A percentile compares a stretch with the other conserved stretches of the same genome.
These are phyloP conservation scores for Clarkia xantiana DNA, from an alignment of 345 rosid genomes.

Conservation along the genomic window DNA sequence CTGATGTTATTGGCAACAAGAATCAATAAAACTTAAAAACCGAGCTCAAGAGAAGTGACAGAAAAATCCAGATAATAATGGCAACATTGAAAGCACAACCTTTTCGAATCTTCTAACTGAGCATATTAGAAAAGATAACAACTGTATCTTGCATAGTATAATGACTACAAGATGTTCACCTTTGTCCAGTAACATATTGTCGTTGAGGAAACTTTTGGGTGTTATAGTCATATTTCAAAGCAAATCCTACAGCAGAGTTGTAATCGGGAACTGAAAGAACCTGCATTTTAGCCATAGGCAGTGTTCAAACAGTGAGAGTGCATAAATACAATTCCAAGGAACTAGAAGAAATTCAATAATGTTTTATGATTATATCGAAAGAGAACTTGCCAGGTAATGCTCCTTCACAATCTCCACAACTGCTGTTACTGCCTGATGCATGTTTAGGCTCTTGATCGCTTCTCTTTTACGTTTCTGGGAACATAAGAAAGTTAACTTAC, in stretches of 20 bases:
- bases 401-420: constrained; percentile 92
- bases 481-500: constrained; percentile 7
- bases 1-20: not conserved
- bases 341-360: not conserved
- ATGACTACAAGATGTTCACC: constrained; percentile 24
- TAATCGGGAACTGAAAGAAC: constrained; percentile 77
- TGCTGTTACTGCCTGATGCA: constrained; percentile 63
- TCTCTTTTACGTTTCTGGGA: constrained; percentile 70
- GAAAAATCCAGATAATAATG: not conserved
- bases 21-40: not conserved
- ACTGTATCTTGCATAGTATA: too few species aligned
- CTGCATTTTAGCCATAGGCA: constrained; percentile 20
- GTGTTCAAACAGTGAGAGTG: constrained; percentile 7
- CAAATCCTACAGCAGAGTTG: constrained; percentile 65
- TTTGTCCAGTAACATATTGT: constrained; percentile 62
- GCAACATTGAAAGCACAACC: too few species aligned
- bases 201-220: constrained; percentile 53
- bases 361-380: not conserved
- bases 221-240: constrained; percentile 71
- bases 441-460: constrained; percentile 41
- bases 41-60: not conserved
- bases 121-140: too few species aligned
- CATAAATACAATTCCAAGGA: constrained; percentile 10
- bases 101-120: too few species aligned
- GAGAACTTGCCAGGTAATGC: constrained; percentile 66